These are phyloP conservation scores for Chenopodium quinoa DNA, from an alignment of 148 eudicot species.

Conservation along the genomic window DNA sequence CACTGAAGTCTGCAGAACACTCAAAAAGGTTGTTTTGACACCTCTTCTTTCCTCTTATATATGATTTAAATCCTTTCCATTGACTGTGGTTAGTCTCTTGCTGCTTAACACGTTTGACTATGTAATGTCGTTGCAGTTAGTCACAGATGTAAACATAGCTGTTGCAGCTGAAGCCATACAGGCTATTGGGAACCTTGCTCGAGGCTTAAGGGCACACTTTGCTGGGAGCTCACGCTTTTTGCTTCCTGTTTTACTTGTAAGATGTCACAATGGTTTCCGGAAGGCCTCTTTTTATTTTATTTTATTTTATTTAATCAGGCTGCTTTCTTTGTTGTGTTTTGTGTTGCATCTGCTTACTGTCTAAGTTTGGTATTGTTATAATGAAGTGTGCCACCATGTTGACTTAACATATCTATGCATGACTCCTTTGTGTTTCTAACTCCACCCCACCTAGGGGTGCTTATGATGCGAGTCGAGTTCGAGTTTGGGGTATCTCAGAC, in stretches of 20 bases:
- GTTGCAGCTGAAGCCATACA: constrained; percentile 95
- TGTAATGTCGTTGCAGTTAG: constrained; percentile 54
- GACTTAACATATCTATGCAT: not conserved
- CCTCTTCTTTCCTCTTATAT: not conserved
- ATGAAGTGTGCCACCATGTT: not conserved
- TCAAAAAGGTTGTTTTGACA: constrained; percentile 66
- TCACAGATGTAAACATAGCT: constrained; percentile 92
- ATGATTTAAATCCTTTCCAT: not conserved
- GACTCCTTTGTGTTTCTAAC: too few species aligned
- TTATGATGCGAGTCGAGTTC: too few species aligned
- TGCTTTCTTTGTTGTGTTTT: not conserved
- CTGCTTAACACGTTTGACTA: not conserved
- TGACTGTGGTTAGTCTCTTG: not conserved
- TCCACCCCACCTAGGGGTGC: too few species aligned
- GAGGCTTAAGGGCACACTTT: constrained; percentile 83
- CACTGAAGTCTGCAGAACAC: constrained; percentile 83
- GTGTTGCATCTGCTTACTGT: not conserved
- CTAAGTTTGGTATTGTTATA: not conserved
- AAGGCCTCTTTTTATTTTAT: not conserved
- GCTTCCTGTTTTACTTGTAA: constrained; percentile 87
- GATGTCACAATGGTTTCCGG: constrained; percentile 16
- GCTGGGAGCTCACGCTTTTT: constrained; percentile 83
- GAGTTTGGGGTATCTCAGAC: too few species aligned
- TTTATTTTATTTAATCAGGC: too few species aligned
- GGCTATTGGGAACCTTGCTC: constrained; percentile 95